Evolutionary conservation across 352 stramenopile genomes (phyloP).

Genomic region (Pythium chondricola): DNA sequence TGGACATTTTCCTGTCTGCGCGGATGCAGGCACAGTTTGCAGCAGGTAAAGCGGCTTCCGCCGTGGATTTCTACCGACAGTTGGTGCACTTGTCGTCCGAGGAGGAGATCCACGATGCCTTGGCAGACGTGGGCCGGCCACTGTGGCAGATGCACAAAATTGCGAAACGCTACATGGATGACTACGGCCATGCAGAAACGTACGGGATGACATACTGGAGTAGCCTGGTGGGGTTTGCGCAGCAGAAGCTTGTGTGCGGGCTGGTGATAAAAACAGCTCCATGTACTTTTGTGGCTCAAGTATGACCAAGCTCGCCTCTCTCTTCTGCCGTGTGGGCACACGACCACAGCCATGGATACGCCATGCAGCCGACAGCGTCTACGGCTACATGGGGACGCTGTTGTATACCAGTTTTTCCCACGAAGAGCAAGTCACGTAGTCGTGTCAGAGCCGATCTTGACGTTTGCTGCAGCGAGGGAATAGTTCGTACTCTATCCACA

Average conservation of each 20-base stretch:
- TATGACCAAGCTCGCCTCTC: neutral
- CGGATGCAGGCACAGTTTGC: neutral
- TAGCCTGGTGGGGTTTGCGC: neutral
- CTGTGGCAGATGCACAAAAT: slow-evolving; percentile 1
- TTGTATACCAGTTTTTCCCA: neutral
- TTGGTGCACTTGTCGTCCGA: neutral
- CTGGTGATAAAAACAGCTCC: neutral
- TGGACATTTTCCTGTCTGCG: slow-evolving; percentile 7
- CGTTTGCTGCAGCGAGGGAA: slow-evolving; percentile 15
- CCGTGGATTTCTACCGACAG: neutral
- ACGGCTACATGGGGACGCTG: neutral
- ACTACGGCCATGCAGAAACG: neutral
- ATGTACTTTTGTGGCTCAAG: neutral
- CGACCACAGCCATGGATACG: neutral
- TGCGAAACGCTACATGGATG: neutral
- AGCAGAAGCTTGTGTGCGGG: slow-evolving; percentile 9
- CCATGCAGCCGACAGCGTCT: neutral
- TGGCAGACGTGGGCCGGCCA: neutral
- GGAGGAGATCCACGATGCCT: neutral
- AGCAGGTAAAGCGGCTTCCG: neutral
- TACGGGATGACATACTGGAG: neutral
- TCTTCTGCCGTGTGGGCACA: neutral
- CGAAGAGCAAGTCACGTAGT: slow-evolving; percentile 12
- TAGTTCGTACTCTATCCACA: neutral
- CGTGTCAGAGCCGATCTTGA: slow-evolving; percentile 17